phyloP scores from a whole-genome alignment of 352 stramenopile genomes.

The Blastocystis sp. region DNA sequence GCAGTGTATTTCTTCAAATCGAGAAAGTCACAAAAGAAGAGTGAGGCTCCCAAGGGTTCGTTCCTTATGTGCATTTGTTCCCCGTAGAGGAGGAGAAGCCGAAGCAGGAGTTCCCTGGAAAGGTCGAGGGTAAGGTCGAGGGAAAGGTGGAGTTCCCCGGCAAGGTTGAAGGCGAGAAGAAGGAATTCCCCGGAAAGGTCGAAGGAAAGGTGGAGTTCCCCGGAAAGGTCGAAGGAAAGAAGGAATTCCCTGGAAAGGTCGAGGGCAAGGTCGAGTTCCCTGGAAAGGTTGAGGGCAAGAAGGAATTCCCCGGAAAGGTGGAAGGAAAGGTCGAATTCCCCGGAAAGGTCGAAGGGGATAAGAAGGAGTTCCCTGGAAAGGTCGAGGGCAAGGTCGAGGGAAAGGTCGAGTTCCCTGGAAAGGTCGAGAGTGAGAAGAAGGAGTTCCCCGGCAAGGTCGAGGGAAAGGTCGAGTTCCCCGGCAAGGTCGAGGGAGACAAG shows the following conservation, averaged over 20 bases:
- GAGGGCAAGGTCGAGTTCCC: background rate
- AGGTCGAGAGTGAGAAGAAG: background rate
- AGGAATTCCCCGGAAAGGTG: background rate
- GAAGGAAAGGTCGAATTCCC: background rate
- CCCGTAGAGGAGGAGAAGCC: background rate
- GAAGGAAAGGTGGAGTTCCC: background rate
- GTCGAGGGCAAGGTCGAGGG: background rate
- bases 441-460: background rate
- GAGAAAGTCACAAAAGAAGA: background rate
- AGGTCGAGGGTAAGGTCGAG: background rate
- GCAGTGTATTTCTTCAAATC: constrained; percentile 37
- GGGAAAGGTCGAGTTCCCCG: no score
- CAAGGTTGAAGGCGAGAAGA: background rate
- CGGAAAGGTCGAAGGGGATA: background rate
- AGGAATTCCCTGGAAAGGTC: background rate
- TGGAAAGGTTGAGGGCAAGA: background rate
- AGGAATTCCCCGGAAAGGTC: background rate
- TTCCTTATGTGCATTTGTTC: background rate
- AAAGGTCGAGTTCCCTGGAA: no score
- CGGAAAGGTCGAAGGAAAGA: background rate
- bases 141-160: background rate
- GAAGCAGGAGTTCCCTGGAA: background rate
- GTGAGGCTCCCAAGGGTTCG: background rate
- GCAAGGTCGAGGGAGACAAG: background rate
- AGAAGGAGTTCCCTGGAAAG: background rate